Evolutionary conservation across 75 land plant species (phyloP).

Genomic region (Sequoiadendron giganteum): DNA sequence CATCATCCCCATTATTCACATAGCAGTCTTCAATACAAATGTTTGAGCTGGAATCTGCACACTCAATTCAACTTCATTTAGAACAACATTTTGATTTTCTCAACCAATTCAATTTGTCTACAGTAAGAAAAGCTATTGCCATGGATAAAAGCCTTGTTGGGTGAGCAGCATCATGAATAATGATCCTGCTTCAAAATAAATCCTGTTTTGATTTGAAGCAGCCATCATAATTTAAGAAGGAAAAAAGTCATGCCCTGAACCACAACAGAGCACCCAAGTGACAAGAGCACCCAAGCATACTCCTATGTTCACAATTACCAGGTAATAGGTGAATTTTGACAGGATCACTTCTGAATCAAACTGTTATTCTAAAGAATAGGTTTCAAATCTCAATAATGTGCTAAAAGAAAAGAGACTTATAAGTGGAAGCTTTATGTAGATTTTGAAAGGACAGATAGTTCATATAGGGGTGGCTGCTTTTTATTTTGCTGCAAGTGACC

Average conservation of each 20-base stretch:
- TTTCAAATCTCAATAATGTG: too few relatives aligned
- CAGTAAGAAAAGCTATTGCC: not conserved
- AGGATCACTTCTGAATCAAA: not conserved
- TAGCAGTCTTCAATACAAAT: slow-evolving; percentile 76
- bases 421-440: not conserved
- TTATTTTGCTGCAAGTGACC: not conserved
- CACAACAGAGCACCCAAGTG: too few relatives aligned
- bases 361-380: too few relatives aligned
- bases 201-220: too few relatives aligned
- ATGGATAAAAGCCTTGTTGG: not conserved
- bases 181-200: too few relatives aligned
- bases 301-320: too few relatives aligned
- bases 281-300: too few relatives aligned
- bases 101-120: not conserved
- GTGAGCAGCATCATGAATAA: too few relatives aligned
- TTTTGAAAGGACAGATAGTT: too few relatives aligned
- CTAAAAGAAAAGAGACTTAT: not conserved
- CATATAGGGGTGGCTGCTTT: not conserved
- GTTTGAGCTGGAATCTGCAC: slow-evolving; percentile 66
- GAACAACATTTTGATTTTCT: not conserved
- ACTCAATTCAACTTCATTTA: not conserved
- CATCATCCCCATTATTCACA: slow-evolving; percentile 63
- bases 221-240: too few relatives aligned
- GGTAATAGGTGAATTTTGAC: not conserved
- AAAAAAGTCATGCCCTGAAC: too few relatives aligned